Evolutionary conservation across 2,329 filamentous ascomycete species (phyloP), one percentile per base, ranked within the genome.

Genomic region (Aaosphaeria arxii): DNA sequence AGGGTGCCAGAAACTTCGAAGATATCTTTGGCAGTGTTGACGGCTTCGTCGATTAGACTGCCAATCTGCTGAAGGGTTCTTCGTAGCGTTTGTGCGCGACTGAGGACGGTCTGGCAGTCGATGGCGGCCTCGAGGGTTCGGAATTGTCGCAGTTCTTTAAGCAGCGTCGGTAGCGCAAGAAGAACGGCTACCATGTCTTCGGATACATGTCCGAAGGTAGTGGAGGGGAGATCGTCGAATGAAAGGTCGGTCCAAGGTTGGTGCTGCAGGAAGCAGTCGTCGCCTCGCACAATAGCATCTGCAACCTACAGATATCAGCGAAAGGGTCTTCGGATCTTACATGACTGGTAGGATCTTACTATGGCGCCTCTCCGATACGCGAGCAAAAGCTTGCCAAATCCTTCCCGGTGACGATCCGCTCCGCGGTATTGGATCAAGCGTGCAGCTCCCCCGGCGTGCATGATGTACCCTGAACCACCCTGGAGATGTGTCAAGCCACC

Each of bases 401-500:
- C 24, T 9, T 11, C 24, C 11, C 11, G 7, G 28, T n/a, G 39
- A 9, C 39, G 39, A 11, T 9, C 9, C 17, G 39, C 11, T 2
- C 39, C 39, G 11, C 39, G 11, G 11, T 3, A 9, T 24, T 41
- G 39, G 11, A 41, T 41, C 24, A 41, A 41, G 11, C 17, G 9
- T 11, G 28, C 24, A 41, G 39, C 9, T 11, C 39, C 39, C 7
- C 39, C 39, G 9, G 39, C 39, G 28, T 41, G 39, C 9, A 24
- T 41, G 9, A 41, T 24, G 17, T n/a, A 41, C 9, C 33, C 9
- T 13, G 13, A 11, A 13, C 33, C 33, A 13, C 9, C 33, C 7
- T 41, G 11, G 5, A n/a, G 33, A 11, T 48, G 32, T 11, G 11
- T 11, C 4, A 30, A n/a, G 1, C 49, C 49, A n/a, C 49, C 49